Evolutionary conservation across 2,329 filamentous ascomycete species (phyloP).

Genomic region (Cadophora sp.): DNA sequence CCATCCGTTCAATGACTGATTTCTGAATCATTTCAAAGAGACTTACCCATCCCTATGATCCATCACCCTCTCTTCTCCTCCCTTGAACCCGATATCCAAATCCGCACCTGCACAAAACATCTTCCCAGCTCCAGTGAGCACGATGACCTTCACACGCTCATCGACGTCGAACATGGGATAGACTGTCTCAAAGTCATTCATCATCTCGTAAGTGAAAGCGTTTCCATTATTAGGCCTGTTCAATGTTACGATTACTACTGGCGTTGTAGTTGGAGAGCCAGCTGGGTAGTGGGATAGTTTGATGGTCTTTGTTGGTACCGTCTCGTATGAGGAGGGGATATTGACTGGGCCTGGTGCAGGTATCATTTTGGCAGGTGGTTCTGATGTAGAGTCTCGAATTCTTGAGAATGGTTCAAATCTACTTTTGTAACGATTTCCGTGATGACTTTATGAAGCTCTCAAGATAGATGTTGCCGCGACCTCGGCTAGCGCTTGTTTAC

Average conservation of each 20-base stretch:
- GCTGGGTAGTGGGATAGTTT: slow-evolving; percentile 56
- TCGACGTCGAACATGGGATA: slow-evolving; percentile 55
- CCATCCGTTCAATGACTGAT: background rate
- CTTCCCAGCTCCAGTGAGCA: slow-evolving; percentile 58
- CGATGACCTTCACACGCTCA: slow-evolving; percentile 59
- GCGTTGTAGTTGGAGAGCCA: slow-evolving; percentile 60
- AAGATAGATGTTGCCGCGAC: background rate
- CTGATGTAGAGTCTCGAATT: background rate
- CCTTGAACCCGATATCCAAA: slow-evolving; percentile 49
- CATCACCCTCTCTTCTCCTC: slow-evolving; percentile 35
- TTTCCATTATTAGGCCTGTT: slow-evolving; percentile 50
- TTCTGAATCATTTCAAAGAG: background rate
- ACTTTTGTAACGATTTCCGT: background rate
- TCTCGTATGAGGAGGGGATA: slow-evolving; percentile 48
- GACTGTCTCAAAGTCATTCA: slow-evolving; percentile 62
- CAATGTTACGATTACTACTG: slow-evolving; percentile 53
- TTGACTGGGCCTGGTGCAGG: slow-evolving; percentile 1
- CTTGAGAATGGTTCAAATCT: too few relatives aligned
- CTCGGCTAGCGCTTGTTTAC: background rate
- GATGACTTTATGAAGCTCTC: background rate
- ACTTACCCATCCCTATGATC: slow-evolving; percentile 50
- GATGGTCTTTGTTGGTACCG: slow-evolving; percentile 51
- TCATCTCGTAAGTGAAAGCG: slow-evolving; percentile 71
- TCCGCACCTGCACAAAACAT: slow-evolving; percentile 66
- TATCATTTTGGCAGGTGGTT: background rate